A percentile compares a stretch with the other conserved stretches of the same genome.
Evolutionary conservation across 2,329 filamentous ascomycete species (phyloP).

Genomic region (Proliferodiscus dingleyae): DNA sequence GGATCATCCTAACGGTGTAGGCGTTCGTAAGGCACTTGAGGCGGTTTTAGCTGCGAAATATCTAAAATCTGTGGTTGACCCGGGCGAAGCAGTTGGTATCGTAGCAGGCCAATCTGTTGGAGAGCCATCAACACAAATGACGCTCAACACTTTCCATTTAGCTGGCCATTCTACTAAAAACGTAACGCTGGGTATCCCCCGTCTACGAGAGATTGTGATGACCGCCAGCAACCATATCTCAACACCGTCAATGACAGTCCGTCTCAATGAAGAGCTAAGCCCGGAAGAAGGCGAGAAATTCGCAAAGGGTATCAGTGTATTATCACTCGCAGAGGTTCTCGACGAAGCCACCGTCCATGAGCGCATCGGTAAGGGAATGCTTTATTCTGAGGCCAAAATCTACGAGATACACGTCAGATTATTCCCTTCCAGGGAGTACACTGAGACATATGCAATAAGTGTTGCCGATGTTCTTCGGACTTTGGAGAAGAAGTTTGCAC

Average conservation of each 20-base stretch:
- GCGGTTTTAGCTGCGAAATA: constrained; percentile 88
- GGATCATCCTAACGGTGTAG: constrained; percentile 31
- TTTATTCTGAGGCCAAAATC: constrained; percentile 69
- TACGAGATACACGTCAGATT: constrained; percentile 80
- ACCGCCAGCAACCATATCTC: constrained; percentile 86
- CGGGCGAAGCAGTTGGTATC: constrained; percentile 93
- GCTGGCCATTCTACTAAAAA: constrained; percentile 98
- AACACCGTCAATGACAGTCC: constrained; percentile 84
- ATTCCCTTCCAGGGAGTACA: constrained; percentile 81
- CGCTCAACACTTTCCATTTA: constrained; percentile 98
- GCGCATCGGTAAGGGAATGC: constrained; percentile 65
- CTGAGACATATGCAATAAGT: constrained; percentile 76
- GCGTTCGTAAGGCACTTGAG: constrained; percentile 47
- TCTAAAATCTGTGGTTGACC: constrained; percentile 83
- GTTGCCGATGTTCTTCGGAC: constrained; percentile 71
- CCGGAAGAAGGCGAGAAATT: constrained; percentile 69
- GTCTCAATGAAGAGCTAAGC: constrained; percentile 67
- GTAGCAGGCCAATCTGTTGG: constrained; percentile 95
- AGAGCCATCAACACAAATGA: constrained; percentile 99
- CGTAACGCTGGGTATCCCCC: constrained; percentile 96
- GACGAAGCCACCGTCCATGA: constrained; percentile 80
- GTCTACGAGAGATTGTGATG: constrained; percentile 96
- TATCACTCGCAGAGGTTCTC: constrained; percentile 78
- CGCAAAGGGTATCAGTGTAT: constrained; percentile 83
- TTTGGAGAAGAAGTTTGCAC: constrained; percentile 76